Conservation (phyloP, 805 yeast species). For the Monosporozyma servazzii region DNA sequence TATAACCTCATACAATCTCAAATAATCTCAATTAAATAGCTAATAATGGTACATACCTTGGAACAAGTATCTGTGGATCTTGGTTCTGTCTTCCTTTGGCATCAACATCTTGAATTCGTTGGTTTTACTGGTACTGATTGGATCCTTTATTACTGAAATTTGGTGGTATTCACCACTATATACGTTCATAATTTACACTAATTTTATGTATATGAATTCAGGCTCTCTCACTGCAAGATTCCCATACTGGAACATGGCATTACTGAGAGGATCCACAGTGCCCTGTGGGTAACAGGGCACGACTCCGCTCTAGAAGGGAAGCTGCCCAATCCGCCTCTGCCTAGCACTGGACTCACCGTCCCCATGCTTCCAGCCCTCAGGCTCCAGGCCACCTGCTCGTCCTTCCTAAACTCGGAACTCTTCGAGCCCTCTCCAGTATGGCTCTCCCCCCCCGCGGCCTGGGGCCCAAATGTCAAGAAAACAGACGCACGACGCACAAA, state of each 20-base stretch:
- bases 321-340: background rate
- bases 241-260: background rate
- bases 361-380: too few relatives aligned
- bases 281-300: background rate
- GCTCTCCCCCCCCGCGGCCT: background rate
- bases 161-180: background rate
- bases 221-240: background rate
- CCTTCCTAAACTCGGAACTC: too few relatives aligned
- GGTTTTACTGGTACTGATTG: background rate
- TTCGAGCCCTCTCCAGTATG: background rate
- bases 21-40: background rate
- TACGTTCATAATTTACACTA: background rate
- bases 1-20: too few relatives aligned
- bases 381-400: too few relatives aligned
- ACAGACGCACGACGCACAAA: background rate
- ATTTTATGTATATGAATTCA: background rate
- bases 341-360: background rate
- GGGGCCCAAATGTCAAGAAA: background rate
- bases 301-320: background rate
- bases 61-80: constrained; percentile 98
- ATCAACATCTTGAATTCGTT: constrained; percentile 67
- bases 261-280: background rate
- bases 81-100: constrained; percentile 99
- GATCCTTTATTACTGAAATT: background rate
- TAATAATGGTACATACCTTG: constrained; percentile 62